Base-by-base conservation (phyloP, 768 basidiomycete species). In the Podaxis sp. region DNA sequence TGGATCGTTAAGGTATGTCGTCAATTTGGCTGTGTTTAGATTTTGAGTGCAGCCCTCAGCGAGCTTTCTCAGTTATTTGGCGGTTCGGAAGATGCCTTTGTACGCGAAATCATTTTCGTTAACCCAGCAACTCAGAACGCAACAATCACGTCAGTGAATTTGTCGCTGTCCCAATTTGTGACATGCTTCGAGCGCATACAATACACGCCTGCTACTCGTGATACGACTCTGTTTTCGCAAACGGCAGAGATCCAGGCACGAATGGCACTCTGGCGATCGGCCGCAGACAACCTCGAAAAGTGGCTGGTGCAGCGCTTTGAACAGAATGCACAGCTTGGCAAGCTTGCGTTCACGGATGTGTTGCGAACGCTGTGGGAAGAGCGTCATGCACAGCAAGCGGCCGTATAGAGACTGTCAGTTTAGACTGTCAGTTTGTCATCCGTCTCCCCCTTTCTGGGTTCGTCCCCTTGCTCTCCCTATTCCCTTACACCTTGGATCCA, bases 101-200 rank as follows among this genome's bases (percentile, higher is more conserved):
- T 97, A 1, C 88, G 96, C 51, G 96, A 98, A 76, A 89, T 97
- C 67, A 93, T 94, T 4, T 96, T 96, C 71, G 82, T 96, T 40
- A 93, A 97, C 74, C 96, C 96, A 1, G 78, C 85, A 63, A 86
- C 82, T 25, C 89, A 91, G 75, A 86, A 82, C 36, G 90, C 91
- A 52, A 90, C 90, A 43, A 91, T 94, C 66, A 93, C 92, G 38
- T 94, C 94, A 29, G 89, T 94, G 75, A 98, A 98, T 77, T 88
- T 98, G 55, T 93, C 92, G 12, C 78, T 97, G 29, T 94, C 94
- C n/a, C 93, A 96, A 76, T 95, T 96, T 69, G 90, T 93, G 65
- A 93, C 90, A 41, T 96, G 93, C 72, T 87, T 91, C 67, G 96
- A 98, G 75, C 86, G 85, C 67, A 95, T 98, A 75, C 87, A 85